Evolutionary conservation across 2,329 filamentous ascomycete genomes (phyloP), one percentile per base, ranked within the genome.

Genomic region (Cladosporium colombiae): DNA sequence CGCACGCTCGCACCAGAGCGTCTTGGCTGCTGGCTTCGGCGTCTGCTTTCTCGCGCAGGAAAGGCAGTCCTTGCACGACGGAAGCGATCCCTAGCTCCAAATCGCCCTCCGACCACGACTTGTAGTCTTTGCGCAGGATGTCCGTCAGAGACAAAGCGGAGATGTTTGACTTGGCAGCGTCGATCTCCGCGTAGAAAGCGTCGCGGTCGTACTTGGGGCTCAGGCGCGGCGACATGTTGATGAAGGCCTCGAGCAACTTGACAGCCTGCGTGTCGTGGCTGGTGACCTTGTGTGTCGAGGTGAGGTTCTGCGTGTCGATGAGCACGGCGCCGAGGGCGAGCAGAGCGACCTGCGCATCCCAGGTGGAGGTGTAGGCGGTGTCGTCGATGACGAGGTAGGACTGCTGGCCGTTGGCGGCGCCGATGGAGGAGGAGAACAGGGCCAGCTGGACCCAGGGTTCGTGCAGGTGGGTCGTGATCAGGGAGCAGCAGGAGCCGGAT

Each of bases 81-180:
- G 86, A 86, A 71, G 86, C 86, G 64, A 91, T 86, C n/a, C 91
- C 91, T 5, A 94, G 81, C 21, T 79, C 81, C 44, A 87, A 74
- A 6, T 16, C 61, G 61, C 77, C 79, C 64, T 87, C 86, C 13
- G 79, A 79, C 91, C 91, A 95, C 74, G 91, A 84, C 79, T 96
- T 96, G 79, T 93, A 96, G 78, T 96, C 91, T 76, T 94, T 94
- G 69, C 90, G 83, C 62, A 94, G 78, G 46, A 93, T 84, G 70
- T 93, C 91, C 25, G 84, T 79, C 70, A 92, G 77, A 44, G 78
- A 80, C 55, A 95, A 78, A 0, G 74, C 70, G 2, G 83, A 85
- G 61, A 95, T 83, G 70, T 92, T 85, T 68, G 87, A 84, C 77
- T 93, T 93, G 5, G 91, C 88, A 5, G 77, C 77, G 0, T 82